Percentiles rank a stretch among this genome's conserved stretches.
Evolutionary conservation across 2,329 filamentous ascomycete genomes (phyloP).

Genomic region (Venturia nashicola): DNA sequence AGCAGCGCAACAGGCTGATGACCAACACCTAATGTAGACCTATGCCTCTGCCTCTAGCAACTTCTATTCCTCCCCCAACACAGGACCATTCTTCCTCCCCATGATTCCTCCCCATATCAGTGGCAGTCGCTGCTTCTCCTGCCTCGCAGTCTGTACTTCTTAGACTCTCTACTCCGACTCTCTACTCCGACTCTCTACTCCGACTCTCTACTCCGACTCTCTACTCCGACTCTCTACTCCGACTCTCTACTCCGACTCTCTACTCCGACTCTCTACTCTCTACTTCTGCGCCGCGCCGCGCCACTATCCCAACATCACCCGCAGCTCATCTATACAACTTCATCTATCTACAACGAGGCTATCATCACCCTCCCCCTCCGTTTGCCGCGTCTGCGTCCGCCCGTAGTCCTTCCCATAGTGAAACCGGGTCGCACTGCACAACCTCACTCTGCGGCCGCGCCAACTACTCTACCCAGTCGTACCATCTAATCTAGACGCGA

Average conservation of each 20-base stretch:
- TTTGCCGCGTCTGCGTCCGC: neutral
- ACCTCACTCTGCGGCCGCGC: neutral
- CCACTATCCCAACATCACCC: neutral
- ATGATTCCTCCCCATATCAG: neutral
- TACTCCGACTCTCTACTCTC: too few species aligned
- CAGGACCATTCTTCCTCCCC: neutral
- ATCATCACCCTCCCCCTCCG: too few species aligned
- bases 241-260: too few species aligned
- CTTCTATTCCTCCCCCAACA: neutral
- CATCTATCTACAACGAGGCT: neutral
- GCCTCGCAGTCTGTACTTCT: too few species aligned
- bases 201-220: too few species aligned
- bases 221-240: too few species aligned
- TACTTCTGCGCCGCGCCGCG: neutral
- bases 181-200: too few species aligned
- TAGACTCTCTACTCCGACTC: neutral
- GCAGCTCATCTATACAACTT: neutral
- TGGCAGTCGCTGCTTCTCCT: neutral
- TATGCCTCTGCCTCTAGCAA: neutral
- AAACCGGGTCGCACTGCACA: neutral
- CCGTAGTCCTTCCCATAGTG: neutral
- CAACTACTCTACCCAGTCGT: neutral
- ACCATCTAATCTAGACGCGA: slow-evolving; percentile 2
- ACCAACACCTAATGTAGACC: neutral
- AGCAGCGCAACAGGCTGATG: neutral